Evolutionary conservation across 495 filamentous ascomycete species (phyloP).

Genomic region (Daldinia caldariorum): DNA sequence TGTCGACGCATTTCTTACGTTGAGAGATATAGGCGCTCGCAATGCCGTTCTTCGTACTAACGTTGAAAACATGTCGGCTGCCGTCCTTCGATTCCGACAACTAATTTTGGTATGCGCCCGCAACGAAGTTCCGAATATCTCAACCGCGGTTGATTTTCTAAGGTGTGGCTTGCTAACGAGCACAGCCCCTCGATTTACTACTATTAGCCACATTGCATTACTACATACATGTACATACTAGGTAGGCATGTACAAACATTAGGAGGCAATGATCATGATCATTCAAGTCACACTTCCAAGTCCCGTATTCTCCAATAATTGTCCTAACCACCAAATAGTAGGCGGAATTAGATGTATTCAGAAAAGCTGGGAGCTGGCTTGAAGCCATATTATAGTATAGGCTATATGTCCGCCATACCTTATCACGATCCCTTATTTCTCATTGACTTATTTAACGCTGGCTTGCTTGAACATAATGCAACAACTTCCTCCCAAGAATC

Average conservation of each 20-base stretch:
- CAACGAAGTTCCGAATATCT: slow-evolving; percentile 19
- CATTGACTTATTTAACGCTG: slow-evolving; percentile 7
- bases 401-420: not conserved
- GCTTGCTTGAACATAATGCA: slow-evolving; percentile 8
- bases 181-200: slow-evolving; percentile 9
- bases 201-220: slow-evolving; percentile 7
- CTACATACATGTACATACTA: no score
- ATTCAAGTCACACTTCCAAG: no score
- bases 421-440: not conserved
- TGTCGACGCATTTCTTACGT: slow-evolving; percentile 23
- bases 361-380: not conserved
- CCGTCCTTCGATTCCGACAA: not conserved
- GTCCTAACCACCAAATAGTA: not conserved
- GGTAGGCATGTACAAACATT: no score
- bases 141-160: slow-evolving; percentile 6
- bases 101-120: not conserved
- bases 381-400: not conserved
- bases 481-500: slow-evolving; percentile 12
- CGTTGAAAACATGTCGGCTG: slow-evolving; percentile 56
- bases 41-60: slow-evolving; percentile 51
- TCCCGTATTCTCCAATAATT: no score
- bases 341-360: not conserved
- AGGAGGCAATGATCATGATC: no score
- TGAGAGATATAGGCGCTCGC: slow-evolving; percentile 31
- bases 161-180: slow-evolving; percentile 24